phyloP scores from a whole-genome alignment of 768 basidiomycete species.

The Lyophyllum semitale region DNA sequence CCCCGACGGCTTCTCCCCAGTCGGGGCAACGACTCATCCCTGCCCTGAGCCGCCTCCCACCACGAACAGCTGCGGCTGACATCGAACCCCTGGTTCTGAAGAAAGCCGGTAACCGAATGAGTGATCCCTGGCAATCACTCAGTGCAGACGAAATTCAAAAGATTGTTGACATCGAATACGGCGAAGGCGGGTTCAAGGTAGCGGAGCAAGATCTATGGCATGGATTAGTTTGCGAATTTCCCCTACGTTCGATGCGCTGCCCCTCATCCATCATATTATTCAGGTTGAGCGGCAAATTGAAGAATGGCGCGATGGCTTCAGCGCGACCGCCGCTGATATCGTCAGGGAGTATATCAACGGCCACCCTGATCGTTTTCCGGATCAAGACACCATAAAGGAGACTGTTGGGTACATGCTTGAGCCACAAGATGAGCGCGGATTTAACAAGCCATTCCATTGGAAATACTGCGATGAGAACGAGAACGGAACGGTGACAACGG shows the following conservation, averaged over 20 bases:
- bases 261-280: not conserved
- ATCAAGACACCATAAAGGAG: not conserved
- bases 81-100: not conserved
- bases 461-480: not conserved
- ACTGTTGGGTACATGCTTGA: not conserved
- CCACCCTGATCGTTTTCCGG: not conserved
- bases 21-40: too few species aligned
- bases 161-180: not conserved
- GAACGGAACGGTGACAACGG: not conserved
- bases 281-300: not conserved
- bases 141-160: not conserved
- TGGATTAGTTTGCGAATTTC: not conserved
- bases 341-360: not conserved
- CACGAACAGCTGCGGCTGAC: not conserved
- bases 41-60: too few species aligned
- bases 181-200: not conserved
- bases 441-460: not conserved
- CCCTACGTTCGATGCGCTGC: too few species aligned
- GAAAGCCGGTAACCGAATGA: not conserved
- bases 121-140: not conserved
- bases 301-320: not conserved
- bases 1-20: too few species aligned
- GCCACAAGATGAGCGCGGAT: not conserved
- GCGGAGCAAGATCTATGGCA: not conserved
- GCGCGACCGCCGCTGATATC: not conserved